Evolutionary conservation across 495 filamentous ascomycete species (phyloP), one percentile per base, ranked within the genome.

Genomic region (Penicillium goetzii): DNA sequence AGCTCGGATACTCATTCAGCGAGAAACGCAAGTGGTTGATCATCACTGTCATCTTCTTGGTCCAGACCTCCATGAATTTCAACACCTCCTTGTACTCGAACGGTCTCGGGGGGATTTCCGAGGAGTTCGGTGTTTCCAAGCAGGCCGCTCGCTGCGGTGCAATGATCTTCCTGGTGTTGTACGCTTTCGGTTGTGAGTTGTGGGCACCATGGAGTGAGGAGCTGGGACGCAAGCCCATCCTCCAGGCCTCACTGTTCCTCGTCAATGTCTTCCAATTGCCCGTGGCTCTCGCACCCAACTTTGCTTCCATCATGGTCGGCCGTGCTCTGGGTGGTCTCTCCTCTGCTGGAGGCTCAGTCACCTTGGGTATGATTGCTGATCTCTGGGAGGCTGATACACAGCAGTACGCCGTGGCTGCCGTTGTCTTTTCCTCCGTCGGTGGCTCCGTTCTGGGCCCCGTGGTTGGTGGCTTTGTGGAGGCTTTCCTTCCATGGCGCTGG

Each of bases 151-250:
- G 84, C 6, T 80, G 76, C 52, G 83, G 83, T 70, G 80, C 78
- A 25, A 84, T 85, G 82, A 82, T 83, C 32, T 88, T 88, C 72
- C 74, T 89, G 19, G 78, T 88, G 45, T 65, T 84, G 0, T 89
- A 88, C 65, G 85, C 84, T 8, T 88, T 89, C 64, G 86, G 85
- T 26, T 88, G 86, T 73, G 86, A 89, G 64, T 76, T 89, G 0
- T 88, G 86, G 86, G 86, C 86, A 1, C 86, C 86, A 0, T 89
- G 86, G 86, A 85, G 82, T 62, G 86, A 89, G 59, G 86, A 89
- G 54, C 70, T 85, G 51, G 86, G 86, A 14, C 82, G 86, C 14
- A 83, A 81, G 69, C 80, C 80, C 0, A 81, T 88, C 41, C 72
- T 87, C 19, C 86, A 88, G 67, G 45, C 74, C 0, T 84, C 79